Conservation (phyloP, 805 yeast species). For the Cyberlindnera suaveolens region DNA sequence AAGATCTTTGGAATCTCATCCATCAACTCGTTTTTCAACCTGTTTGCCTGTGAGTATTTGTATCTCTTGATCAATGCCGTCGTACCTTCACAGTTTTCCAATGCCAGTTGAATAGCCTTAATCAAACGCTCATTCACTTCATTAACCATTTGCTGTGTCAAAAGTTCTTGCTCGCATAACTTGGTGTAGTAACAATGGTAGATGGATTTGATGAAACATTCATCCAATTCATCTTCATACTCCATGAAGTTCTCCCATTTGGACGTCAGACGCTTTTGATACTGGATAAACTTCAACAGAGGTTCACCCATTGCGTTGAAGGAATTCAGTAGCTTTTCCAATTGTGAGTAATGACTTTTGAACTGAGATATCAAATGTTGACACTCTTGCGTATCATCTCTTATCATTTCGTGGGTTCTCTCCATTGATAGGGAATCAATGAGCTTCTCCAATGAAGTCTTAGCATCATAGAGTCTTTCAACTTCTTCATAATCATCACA, state of each 20-base stretch:
- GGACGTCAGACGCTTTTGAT: conserved; percentile 16
- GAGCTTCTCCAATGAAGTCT: conserved; percentile 11
- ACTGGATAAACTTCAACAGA: conserved; percentile 8
- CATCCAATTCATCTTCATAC: conserved; percentile 17
- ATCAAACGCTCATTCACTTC: conserved; percentile 25
- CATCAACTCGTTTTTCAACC: conserved; percentile 21
- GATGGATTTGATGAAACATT: conserved; percentile 22
- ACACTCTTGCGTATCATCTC: not conserved
- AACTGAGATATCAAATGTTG: not conserved
- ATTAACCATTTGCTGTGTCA: conserved; percentile 22
- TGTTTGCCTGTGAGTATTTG: conserved; percentile 17
- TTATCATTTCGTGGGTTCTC: too few relatives aligned
- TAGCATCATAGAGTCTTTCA: conserved; percentile 15
- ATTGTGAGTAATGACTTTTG: not conserved
- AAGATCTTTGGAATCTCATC: conserved; percentile 27
- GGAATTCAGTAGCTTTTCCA: not conserved
- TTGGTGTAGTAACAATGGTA: conserved; percentile 24
- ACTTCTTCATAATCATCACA: conserved; percentile 9
- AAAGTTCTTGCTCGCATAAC: conserved; percentile 21
- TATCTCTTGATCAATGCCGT: conserved; percentile 26
- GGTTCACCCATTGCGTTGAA: conserved; percentile 9
- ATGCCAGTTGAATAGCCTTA: conserved; percentile 22
- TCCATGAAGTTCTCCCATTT: conserved; percentile 27
- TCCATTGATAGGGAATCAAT: conserved; percentile 4
- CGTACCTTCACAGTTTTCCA: conserved; percentile 22